A percentile compares a stretch with the other conserved stretches of the same genome.
phyloP scores from a whole-genome alignment of 208 protist species.

The Crithidia expoeki region DNA sequence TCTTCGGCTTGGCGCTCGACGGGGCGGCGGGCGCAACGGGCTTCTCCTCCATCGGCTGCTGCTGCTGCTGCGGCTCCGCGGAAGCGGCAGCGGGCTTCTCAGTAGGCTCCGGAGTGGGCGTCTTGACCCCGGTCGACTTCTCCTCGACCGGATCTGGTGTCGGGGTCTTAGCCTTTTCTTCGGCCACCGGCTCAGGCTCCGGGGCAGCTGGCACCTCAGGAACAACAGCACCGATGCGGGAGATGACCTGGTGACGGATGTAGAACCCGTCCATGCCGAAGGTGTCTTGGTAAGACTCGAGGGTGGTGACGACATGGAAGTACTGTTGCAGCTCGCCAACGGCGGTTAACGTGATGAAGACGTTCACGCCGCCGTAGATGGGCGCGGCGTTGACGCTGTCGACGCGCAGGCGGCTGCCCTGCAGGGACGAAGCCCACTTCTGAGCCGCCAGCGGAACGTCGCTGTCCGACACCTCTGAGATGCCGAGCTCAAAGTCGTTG shows the following conservation, averaged over 20 bases:
- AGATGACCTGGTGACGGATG: slow-evolving; percentile 81
- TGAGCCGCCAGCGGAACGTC: slow-evolving; percentile 52
- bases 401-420: slow-evolving; percentile 69
- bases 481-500: slow-evolving; percentile 85
- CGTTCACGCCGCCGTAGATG: slow-evolving; percentile 76
- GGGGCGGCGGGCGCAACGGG: slow-evolving; percentile 12
- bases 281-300: slow-evolving; percentile 66
- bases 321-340: slow-evolving; percentile 64
- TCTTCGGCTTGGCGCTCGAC: slow-evolving; percentile 52
- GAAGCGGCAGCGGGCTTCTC: slow-evolving; percentile 29
- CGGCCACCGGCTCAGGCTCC: slow-evolving; percentile 32
- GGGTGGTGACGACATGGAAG: slow-evolving; percentile 77
- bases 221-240: slow-evolving; percentile 61
- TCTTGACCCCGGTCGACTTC: no score
- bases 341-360: slow-evolving; percentile 65
- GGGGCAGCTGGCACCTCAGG: slow-evolving; percentile 39
- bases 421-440: slow-evolving; percentile 63
- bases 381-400: slow-evolving; percentile 68
- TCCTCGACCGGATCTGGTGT: slow-evolving; percentile 1
- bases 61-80: slow-evolving; percentile 12
- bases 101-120: slow-evolving; percentile 23
- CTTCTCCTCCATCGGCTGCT: slow-evolving; percentile 11
- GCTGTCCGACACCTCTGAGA: slow-evolving; percentile 47
- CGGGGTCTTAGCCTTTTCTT: slow-evolving; percentile 23
- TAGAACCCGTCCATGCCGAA: slow-evolving; percentile 71